Conservation (phyloP, 164 flowering plant genomes). For the Stephania japonica region DNA sequence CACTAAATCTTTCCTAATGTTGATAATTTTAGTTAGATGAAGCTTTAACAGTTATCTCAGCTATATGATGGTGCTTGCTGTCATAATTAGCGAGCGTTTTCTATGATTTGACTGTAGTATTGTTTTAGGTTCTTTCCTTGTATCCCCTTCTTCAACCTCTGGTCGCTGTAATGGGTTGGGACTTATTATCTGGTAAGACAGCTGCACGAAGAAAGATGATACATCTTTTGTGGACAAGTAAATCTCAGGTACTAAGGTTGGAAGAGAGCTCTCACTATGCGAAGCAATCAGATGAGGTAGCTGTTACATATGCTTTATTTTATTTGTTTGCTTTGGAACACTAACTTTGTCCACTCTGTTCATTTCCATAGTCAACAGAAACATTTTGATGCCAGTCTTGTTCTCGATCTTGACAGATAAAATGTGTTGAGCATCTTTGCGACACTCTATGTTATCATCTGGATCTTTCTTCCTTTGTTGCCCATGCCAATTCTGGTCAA, state of each 20-base stretch:
- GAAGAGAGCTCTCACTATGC: conserved; percentile 63
- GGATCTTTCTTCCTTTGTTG: conserved; percentile 93
- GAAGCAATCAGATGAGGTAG: conserved; percentile 74
- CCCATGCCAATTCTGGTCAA: conserved; percentile 80
- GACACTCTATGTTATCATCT: conserved; percentile 83
- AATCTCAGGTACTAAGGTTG: conserved; percentile 62
- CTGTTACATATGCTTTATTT: background rate
- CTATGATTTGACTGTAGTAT: conserved; percentile 1
- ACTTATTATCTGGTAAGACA: conserved; percentile 82
- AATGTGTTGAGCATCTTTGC: conserved; percentile 89
- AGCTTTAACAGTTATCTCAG: background rate
- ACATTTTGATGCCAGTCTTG: conserved; percentile 4
- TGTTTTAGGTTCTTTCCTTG: conserved; percentile 55
- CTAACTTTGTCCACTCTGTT: background rate
- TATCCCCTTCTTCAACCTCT: conserved; percentile 93
- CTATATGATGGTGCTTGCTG: background rate
- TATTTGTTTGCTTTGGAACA: background rate
- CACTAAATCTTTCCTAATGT: background rate
- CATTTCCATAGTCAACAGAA: conserved; percentile 3
- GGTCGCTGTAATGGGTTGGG: conserved; percentile 97
- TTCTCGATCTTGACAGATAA: conserved; percentile 44
- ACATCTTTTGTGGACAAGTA: conserved; percentile 81
- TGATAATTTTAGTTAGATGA: background rate
- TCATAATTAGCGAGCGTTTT: background rate
- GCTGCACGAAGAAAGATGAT: conserved; percentile 57